These are phyloP conservation scores for Ustanciosporium gigantosporum DNA, from an alignment of 1,284 basidiomycete species.

Conservation along the genomic window DNA sequence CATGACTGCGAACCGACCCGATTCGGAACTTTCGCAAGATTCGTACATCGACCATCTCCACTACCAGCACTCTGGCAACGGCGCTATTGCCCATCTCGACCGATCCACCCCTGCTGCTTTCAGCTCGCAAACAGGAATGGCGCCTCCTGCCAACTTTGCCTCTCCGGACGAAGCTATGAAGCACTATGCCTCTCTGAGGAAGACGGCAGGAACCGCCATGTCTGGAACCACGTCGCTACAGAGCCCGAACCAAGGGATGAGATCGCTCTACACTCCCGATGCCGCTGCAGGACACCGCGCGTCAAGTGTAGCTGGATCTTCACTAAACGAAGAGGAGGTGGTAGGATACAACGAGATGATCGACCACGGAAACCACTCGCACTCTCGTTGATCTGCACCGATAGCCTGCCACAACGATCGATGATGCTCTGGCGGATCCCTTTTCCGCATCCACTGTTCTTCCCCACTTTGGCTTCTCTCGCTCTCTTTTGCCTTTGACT, in stretches of 20 bases:
- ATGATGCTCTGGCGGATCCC: too few species aligned
- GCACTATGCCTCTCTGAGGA: slow-evolving; percentile 51
- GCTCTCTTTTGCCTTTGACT: too few species aligned
- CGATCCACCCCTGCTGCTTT: slow-evolving; percentile 2
- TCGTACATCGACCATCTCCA: slow-evolving; percentile 42
- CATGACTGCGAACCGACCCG: slow-evolving; percentile 5
- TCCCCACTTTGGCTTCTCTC: too few species aligned
- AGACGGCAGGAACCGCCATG: slow-evolving; percentile 7
- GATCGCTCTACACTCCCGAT: slow-evolving; percentile 51
- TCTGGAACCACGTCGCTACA: slow-evolving; percentile 7
- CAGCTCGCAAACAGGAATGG: slow-evolving; percentile 46
- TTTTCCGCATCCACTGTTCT: too few species aligned
- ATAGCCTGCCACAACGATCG: too few species aligned
- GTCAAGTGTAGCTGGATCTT: slow-evolving; percentile 38
- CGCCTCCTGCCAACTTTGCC: slow-evolving; percentile 42
- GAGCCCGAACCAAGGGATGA: slow-evolving; percentile 9
- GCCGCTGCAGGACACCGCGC: slow-evolving; percentile 20
- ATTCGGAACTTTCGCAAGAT: slow-evolving; percentile 11
- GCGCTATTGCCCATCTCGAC: background rate
- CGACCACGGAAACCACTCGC: slow-evolving; percentile 44
- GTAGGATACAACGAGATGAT: slow-evolving; percentile 58
- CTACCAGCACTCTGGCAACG: slow-evolving; percentile 17
- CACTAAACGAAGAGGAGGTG: slow-evolving; percentile 56
- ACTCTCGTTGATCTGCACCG: too few species aligned
- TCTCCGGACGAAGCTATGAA: slow-evolving; percentile 54